Conservation (phyloP, 441 rosid species). For the Aleurites moluccanus region DNA sequence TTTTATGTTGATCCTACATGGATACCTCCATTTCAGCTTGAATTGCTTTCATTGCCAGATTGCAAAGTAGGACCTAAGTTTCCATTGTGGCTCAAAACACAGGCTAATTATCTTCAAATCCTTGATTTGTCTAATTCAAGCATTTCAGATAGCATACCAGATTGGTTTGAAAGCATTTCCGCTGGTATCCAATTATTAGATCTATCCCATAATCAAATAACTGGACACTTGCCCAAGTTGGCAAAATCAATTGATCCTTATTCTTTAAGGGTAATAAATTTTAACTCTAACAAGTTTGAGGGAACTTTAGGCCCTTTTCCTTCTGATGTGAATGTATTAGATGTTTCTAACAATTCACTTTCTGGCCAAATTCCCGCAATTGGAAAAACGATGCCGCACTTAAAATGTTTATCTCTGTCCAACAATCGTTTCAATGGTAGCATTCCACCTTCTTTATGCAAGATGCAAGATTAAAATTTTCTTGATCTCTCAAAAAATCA, state of each 20-base stretch:
- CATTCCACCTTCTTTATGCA: slow-evolving; percentile 28
- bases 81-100: slow-evolving; percentile 30
- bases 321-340: background rate
- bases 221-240: slow-evolving; percentile 14
- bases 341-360: slow-evolving; percentile 17
- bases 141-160: slow-evolving; percentile 19
- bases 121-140: slow-evolving; percentile 16
- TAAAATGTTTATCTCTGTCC: slow-evolving; percentile 12
- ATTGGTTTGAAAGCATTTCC: slow-evolving; percentile 7
- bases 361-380: slow-evolving; percentile 16
- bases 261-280: background rate
- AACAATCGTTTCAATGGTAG: slow-evolving; percentile 16
- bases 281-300: slow-evolving; percentile 15
- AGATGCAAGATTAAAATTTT: background rate
- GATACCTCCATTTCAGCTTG: slow-evolving; percentile 23
- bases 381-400: background rate
- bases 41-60: background rate
- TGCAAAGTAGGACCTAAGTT: slow-evolving; percentile 32
- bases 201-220: slow-evolving; percentile 20
- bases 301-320: slow-evolving; percentile 16
- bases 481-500: slow-evolving; percentile 23
- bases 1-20: no score
- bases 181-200: background rate
- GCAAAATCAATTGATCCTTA: background rate
- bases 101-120: background rate